A percentile compares a stretch with the other conserved stretches of the same genome.
These are phyloP conservation scores for Pichia sp. DNA, from an alignment of 1,139 yeast species.

Conservation along the genomic window DNA sequence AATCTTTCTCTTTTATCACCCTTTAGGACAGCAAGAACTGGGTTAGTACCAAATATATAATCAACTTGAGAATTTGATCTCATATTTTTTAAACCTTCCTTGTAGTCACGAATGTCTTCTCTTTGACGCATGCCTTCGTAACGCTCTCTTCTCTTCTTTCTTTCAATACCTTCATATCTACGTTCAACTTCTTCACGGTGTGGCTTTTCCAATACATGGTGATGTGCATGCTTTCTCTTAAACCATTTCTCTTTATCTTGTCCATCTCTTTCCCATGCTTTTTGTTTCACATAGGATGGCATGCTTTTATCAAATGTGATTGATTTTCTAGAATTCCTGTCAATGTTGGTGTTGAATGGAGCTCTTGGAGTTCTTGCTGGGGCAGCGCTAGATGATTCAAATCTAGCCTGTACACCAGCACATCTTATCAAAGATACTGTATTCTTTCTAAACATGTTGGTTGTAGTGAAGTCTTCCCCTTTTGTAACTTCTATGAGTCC, in stretches of 20 bases:
- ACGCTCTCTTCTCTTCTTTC: constrained; percentile 10
- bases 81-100: constrained; percentile 8
- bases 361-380: constrained; percentile 22
- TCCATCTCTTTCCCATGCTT: constrained; percentile 61
- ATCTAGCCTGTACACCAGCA: neutral
- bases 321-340: constrained; percentile 7
- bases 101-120: constrained; percentile 11
- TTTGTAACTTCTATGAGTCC: too few relatives aligned
- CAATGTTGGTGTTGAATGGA: constrained; percentile 21
- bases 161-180: constrained; percentile 14
- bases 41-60: constrained; percentile 72
- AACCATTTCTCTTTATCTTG: constrained; percentile 56
- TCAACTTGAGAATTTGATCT: constrained; percentile 52
- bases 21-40: constrained; percentile 68
- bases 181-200: constrained; percentile 12
- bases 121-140: constrained; percentile 1
- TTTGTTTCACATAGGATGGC: constrained; percentile 37
- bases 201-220: constrained; percentile 46
- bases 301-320: constrained; percentile 42
- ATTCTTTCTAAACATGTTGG: neutral
- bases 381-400: neutral
- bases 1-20: constrained; percentile 54
- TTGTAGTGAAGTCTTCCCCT: too few relatives aligned
- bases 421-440: neutral
- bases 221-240: constrained; percentile 53